Evolutionary conservation across 106 monocot genomes (phyloP).

Genomic region (Dactylorhiza incarnata): DNA sequence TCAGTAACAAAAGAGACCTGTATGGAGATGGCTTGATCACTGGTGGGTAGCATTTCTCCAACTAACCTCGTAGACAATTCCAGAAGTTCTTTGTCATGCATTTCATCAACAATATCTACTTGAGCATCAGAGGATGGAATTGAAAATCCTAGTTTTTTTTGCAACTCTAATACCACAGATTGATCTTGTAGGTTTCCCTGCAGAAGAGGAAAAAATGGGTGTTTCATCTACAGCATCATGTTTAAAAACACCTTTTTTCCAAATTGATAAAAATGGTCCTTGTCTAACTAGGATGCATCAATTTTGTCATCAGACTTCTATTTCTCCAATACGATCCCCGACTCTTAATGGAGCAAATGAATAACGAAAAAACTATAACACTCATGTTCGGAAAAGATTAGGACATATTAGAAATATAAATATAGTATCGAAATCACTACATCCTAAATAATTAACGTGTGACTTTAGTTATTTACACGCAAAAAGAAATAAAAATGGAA

Average conservation of each 20-base stretch:
- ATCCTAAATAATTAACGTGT: no score
- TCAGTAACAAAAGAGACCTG: constrained; percentile 34
- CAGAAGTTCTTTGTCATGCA: constrained; percentile 61
- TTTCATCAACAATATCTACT: constrained; percentile 40
- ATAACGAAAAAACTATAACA: no score
- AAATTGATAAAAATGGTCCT: neutral
- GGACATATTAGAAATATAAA: no score
- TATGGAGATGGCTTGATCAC: constrained; percentile 37
- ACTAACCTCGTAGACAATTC: constrained; percentile 52
- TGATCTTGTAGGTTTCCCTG: constrained; percentile 35
- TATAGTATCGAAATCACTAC: no score
- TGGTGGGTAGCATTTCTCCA: constrained; percentile 45
- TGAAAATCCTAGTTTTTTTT: constrained; percentile 58
- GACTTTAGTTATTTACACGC: neutral
- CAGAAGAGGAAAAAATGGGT: neutral
- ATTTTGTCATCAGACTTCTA: no score
- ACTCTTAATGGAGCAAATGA: no score
- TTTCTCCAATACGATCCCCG: no score
- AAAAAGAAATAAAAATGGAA: neutral
- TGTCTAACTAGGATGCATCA: neutral
- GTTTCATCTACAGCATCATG: neutral
- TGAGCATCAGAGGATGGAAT: constrained; percentile 23
- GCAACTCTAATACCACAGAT: constrained; percentile 43
- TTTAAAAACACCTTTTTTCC: neutral
- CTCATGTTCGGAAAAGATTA: no score